These are phyloP conservation scores for Boletus sensibilis DNA, from an alignment of 768 basidiomycete species.

Conservation along the genomic window DNA sequence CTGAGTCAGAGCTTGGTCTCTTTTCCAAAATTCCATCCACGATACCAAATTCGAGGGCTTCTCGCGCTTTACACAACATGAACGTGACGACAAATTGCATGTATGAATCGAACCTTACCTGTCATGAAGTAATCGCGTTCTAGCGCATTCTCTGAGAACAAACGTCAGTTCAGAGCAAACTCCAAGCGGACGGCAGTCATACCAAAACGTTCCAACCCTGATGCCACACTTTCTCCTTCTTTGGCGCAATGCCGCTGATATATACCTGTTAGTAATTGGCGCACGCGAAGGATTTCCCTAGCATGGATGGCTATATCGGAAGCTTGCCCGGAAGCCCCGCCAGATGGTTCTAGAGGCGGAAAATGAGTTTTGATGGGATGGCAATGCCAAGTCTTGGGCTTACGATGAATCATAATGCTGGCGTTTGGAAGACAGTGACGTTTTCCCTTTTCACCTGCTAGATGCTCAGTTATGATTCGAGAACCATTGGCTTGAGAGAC, in stretches of 20 bases:
- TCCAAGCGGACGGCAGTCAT: conserved; percentile 30
- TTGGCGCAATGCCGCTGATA: conserved; percentile 84
- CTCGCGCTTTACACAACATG: conserved; percentile 56
- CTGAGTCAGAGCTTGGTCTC: conserved; percentile 55
- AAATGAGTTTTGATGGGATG: conserved; percentile 9
- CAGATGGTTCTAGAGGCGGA: conserved; percentile 76
- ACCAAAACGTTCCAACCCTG: conserved; percentile 79
- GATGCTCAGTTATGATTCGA: conserved; percentile 14
- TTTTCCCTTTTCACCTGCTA: conserved; percentile 76
- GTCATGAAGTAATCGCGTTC: conserved; percentile 98
- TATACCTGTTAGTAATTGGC: conserved; percentile 79
- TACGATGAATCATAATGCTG: conserved; percentile 98
- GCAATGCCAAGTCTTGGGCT: conserved; percentile 23
- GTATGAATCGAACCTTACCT: conserved; percentile 39
- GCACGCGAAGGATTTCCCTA: conserved; percentile 89
- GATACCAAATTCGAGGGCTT: conserved; percentile 89
- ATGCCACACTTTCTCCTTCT: conserved; percentile 59
- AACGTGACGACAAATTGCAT: conserved; percentile 19
- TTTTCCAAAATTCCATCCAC: conserved; percentile 90
- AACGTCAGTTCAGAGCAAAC: conserved; percentile 21
- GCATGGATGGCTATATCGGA: conserved; percentile 98
- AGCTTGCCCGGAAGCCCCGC: conserved; percentile 93
- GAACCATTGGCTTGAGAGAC: conserved; percentile 14
- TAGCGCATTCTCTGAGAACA: conserved; percentile 69
- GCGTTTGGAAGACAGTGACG: conserved; percentile 91